A percentile compares a stretch with the other conserved stretches of the same genome.
These are phyloP conservation scores for Microcos paniculata DNA, from an alignment of 345 rosid genomes.

Conservation along the genomic window DNA sequence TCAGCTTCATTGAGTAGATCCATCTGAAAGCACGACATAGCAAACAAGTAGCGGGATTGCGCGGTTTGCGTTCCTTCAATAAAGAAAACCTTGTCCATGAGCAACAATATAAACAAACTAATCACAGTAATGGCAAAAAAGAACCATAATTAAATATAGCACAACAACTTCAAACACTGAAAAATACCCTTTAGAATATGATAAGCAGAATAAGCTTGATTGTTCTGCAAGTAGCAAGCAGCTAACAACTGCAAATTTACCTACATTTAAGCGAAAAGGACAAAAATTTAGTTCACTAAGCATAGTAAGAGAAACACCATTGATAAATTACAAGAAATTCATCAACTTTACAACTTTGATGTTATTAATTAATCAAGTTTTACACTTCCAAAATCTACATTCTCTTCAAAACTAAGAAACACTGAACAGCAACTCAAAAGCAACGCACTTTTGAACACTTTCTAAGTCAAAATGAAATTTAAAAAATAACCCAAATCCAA, in stretches of 20 bases:
- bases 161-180: constrained; percentile 3
- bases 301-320: neutral
- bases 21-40: constrained; percentile 94
- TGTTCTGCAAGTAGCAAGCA: constrained; percentile 81
- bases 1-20: constrained; percentile 96
- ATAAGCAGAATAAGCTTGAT: constrained; percentile 89
- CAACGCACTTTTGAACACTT: neutral
- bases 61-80: constrained; percentile 85
- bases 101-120: constrained; percentile 9
- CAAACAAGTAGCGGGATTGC: constrained; percentile 97
- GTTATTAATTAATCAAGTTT: neutral
- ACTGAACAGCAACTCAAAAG: neutral
- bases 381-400: neutral
- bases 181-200: constrained; percentile 75
- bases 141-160: neutral
- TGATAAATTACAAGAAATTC: neutral
- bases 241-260: constrained; percentile 83
- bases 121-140: neutral
- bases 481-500: neutral
- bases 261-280: constrained; percentile 36
- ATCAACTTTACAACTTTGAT: neutral
- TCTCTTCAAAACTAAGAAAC: neutral
- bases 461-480: neutral
- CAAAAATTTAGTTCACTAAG: neutral
- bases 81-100: constrained; percentile 23